A percentile compares a stretch with the other conserved stretches of the same genome.
phyloP scores from a whole-genome alignment of 805 yeast species.

The Lipomyces mesembrius region DNA sequence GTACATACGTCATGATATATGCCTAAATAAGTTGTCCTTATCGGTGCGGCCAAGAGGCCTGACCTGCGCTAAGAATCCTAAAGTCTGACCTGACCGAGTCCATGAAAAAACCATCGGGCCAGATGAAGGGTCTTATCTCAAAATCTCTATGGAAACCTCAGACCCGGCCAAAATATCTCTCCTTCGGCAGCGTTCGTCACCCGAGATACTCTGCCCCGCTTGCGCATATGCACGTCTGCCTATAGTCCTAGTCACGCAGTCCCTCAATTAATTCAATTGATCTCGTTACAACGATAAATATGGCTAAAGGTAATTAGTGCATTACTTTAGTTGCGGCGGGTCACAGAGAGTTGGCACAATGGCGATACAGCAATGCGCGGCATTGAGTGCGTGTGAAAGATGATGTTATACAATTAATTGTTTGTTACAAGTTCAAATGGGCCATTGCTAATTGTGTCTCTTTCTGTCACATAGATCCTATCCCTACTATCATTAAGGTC shows the following conservation, averaged over 20 bases:
- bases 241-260: neutral
- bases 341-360: neutral
- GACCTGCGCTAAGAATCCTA: too few relatives aligned
- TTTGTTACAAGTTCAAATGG: neutral
- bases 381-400: neutral
- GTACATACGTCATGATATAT: too few relatives aligned
- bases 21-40: too few relatives aligned
- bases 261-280: neutral
- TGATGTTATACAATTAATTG: neutral
- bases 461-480: slow-evolving; percentile 28
- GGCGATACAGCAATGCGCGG: neutral
- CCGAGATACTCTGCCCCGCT: neutral
- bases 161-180: too few relatives aligned
- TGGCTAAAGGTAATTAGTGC: slow-evolving; percentile 5
- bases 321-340: neutral
- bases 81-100: too few relatives aligned
- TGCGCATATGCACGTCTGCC: neutral
- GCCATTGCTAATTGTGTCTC: neutral
- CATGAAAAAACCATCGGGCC: too few relatives aligned
- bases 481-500: slow-evolving; percentile 50
- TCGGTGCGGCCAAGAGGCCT: too few relatives aligned
- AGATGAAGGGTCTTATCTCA: too few relatives aligned
- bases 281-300: neutral
- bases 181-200: too few relatives aligned
- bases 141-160: too few relatives aligned